phyloP scores from a whole-genome alignment of 2,329 filamentous ascomycete genomes.

The Penicillium sp. region DNA sequence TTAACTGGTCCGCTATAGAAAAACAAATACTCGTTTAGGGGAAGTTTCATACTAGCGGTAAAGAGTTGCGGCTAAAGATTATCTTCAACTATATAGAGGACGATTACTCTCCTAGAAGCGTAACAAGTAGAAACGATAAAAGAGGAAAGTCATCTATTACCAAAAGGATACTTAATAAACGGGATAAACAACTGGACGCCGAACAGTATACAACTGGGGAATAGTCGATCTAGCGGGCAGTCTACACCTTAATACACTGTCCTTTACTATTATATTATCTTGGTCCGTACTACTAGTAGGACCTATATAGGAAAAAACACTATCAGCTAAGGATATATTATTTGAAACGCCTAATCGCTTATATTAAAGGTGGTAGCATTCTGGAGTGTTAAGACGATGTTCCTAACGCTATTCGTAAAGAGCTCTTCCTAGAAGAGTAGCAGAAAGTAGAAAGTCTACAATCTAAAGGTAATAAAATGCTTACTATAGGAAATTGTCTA shows the following conservation, averaged over 20 bases:
- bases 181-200: slow-evolving; percentile 12
- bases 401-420: slow-evolving; percentile 8
- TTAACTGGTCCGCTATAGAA: slow-evolving; percentile 5
- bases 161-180: slow-evolving; percentile 10
- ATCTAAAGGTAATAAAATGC: slow-evolving; percentile 8
- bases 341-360: slow-evolving; percentile 8
- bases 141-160: slow-evolving; percentile 12
- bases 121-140: slow-evolving; percentile 6
- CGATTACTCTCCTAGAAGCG: neutral
- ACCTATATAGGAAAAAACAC: slow-evolving; percentile 17
- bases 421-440: slow-evolving; percentile 13
- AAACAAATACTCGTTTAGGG: neutral
- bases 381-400: slow-evolving; percentile 11
- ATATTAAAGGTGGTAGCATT: slow-evolving; percentile 4
- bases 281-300: slow-evolving; percentile 15
- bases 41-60: neutral
- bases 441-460: slow-evolving; percentile 9
- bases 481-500: slow-evolving; percentile 1
- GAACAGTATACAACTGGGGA: slow-evolving; percentile 10
- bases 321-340: slow-evolving; percentile 10
- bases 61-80: neutral
- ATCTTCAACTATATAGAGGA: slow-evolving; percentile 9
- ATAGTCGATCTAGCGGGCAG: slow-evolving; percentile 10
- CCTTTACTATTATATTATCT: slow-evolving; percentile 10
- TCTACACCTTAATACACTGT: slow-evolving; percentile 17